These are phyloP conservation scores for Raphidocelis subcapitata DNA, from an alignment of 139 green algal species.

Conservation along the genomic window DNA sequence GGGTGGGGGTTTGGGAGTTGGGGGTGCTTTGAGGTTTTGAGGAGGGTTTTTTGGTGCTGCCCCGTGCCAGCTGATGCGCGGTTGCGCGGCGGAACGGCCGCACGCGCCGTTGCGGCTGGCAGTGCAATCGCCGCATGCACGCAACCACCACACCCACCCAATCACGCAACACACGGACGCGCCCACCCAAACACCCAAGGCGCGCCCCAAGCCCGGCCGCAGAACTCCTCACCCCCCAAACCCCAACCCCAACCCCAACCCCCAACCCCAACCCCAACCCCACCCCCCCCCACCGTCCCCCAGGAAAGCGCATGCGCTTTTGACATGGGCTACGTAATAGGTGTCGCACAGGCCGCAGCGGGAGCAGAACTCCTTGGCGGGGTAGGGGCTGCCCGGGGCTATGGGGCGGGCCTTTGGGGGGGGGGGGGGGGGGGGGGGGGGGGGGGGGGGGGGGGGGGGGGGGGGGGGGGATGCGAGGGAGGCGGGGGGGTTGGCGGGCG, in stretches of 20 bases:
- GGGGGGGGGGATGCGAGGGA: no score
- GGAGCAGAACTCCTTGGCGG: constrained; percentile 86
- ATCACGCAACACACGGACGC: not conserved
- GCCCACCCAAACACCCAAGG: not conserved
- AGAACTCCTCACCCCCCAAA: no score
- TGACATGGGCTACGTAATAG: constrained; percentile 95
- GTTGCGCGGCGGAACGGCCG: not conserved
- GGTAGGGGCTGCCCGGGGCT: constrained; percentile 72
- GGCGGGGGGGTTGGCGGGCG: no score
- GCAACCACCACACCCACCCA: not conserved
- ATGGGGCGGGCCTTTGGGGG: constrained; percentile 72
- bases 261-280: no score
- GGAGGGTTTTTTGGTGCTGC: no score
- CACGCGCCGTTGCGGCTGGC: not conserved
- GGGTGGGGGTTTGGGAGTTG: not conserved
- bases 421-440: no score
- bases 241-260: no score
- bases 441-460: no score
- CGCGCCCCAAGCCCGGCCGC: not conserved
- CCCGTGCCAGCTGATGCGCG: no score
- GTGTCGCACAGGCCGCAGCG: constrained; percentile 95
- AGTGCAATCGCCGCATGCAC: not conserved
- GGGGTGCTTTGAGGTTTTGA: not conserved
- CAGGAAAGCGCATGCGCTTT: constrained; percentile 95
- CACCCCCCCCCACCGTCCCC: no score